These are phyloP conservation scores for Zygosaccharomyces sapae DNA, from an alignment of 1,139 yeast species.

Conservation along the genomic window DNA sequence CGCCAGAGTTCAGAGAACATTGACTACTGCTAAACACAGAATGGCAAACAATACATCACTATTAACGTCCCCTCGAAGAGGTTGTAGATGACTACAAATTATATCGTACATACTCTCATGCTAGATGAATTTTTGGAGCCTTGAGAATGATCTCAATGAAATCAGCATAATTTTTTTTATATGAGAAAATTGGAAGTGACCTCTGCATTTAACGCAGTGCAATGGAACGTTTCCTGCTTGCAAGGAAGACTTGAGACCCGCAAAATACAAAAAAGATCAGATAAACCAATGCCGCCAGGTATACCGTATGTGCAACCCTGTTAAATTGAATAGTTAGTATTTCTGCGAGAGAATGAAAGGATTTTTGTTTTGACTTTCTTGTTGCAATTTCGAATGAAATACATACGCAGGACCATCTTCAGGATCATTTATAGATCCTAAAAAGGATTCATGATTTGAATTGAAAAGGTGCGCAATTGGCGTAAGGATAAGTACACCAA, in stretches of 20 bases:
- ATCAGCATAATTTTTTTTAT: not conserved
- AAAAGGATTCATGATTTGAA: constrained; percentile 80
- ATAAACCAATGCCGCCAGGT: constrained; percentile 85
- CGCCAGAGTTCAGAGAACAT: constrained; percentile 3
- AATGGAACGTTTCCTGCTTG: constrained; percentile 31
- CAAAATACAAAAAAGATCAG: constrained; percentile 77
- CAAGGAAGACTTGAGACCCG: constrained; percentile 65
- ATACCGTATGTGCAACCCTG: constrained; percentile 81
- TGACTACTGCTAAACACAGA: not conserved
- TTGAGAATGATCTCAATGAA: not conserved
- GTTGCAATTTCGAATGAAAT: not conserved
- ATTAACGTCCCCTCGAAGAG: constrained; percentile 1
- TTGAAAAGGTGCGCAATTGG: constrained; percentile 80
- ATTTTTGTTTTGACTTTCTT: not conserved
- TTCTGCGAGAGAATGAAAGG: not conserved
- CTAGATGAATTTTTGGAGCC: not conserved
- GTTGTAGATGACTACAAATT: not conserved
- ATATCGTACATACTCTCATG: not conserved
- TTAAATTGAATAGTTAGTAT: constrained; percentile 13
- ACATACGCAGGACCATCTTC: constrained; percentile 80
- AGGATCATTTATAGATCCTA: constrained; percentile 89
- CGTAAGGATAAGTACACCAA: constrained; percentile 82
- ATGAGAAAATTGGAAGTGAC: not conserved
- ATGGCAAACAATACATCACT: constrained; percentile 1
- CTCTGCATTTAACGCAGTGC: constrained; percentile 27